Evolutionary conservation across 495 filamentous ascomycete species (phyloP).

Genomic region (Penicillium flavigenum): DNA sequence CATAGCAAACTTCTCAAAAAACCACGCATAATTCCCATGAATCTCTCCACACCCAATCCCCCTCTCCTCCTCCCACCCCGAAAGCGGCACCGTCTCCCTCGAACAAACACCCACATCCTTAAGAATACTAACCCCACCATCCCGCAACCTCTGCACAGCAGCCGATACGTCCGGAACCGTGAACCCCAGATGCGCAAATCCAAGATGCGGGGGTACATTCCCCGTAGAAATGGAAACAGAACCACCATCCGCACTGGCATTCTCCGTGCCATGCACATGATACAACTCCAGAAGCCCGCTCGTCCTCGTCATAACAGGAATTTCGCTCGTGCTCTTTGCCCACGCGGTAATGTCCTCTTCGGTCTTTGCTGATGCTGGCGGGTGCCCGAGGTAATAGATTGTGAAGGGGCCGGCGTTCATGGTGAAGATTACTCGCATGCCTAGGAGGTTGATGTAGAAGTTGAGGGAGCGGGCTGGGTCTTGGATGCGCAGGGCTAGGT

Average conservation of each 20-base stretch:
- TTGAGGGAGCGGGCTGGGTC: constrained; percentile 39
- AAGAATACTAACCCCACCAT: constrained; percentile 32
- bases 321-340: constrained; percentile 27
- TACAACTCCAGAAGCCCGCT: constrained; percentile 39
- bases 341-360: constrained; percentile 26
- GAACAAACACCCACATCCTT: constrained; percentile 38
- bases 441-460: constrained; percentile 50
- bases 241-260: constrained; percentile 5
- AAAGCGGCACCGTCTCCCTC: constrained; percentile 35
- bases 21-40: constrained; percentile 35
- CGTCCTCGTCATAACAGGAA: constrained; percentile 30
- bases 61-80: constrained; percentile 37
- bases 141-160: constrained; percentile 34
- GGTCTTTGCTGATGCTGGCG: constrained; percentile 22
- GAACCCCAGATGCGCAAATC: constrained; percentile 44
- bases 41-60: constrained; percentile 36
- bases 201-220: constrained; percentile 35
- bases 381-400: constrained; percentile 46
- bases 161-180: constrained; percentile 37
- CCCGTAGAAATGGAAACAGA: constrained; percentile 25
- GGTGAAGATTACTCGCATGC: constrained; percentile 50
- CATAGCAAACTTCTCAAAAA: constrained; percentile 43
- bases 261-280: constrained; percentile 38
- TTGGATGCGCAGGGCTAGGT: constrained; percentile 43
- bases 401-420: constrained; percentile 47